Conservation (phyloP, 208 protist species). For the Leishmania tarentolae region DNA sequence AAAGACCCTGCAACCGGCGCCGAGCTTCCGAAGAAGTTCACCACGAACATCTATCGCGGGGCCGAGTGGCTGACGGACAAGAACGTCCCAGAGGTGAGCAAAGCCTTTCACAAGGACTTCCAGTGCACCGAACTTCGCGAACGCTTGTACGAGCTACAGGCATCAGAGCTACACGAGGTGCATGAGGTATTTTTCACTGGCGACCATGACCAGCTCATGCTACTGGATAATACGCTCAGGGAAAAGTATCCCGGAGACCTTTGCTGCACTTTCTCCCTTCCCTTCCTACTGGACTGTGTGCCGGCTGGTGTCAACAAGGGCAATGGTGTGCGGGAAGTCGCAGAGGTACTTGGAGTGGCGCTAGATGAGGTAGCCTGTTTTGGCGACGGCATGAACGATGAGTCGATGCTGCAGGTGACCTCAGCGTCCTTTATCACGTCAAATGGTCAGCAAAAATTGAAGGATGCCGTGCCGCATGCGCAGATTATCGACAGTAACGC, state of each 20-base stretch:
- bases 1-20: slow-evolving; percentile 1
- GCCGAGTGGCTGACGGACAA: slow-evolving; percentile 58
- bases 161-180: slow-evolving; percentile 26
- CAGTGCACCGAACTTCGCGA: slow-evolving; percentile 9
- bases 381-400: slow-evolving; percentile 78
- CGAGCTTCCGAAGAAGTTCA: slow-evolving; percentile 33
- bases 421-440: slow-evolving; percentile 59
- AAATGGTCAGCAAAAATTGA: slow-evolving; percentile 43
- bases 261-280: slow-evolving; percentile 33
- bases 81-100: slow-evolving; percentile 22
- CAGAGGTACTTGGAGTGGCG: slow-evolving; percentile 35
- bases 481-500: slow-evolving; percentile 59
- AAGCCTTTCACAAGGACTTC: slow-evolving; percentile 41
- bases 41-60: slow-evolving; percentile 56
- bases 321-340: slow-evolving; percentile 55
- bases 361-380: slow-evolving; percentile 56
- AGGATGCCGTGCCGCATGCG: slow-evolving; percentile 35
- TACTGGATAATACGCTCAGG: slow-evolving; percentile 18
- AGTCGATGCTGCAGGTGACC: slow-evolving; percentile 54
- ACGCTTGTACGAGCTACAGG: slow-evolving; percentile 21
- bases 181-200: slow-evolving; percentile 38
- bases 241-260: slow-evolving; percentile 17
- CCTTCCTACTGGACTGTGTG: slow-evolving; percentile 42
- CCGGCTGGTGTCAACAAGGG: slow-evolving; percentile 51
- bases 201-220: slow-evolving; percentile 13